phyloP scores from a whole-genome alignment of 2,329 filamentous ascomycete species.

The Nannizzia gypsea region DNA sequence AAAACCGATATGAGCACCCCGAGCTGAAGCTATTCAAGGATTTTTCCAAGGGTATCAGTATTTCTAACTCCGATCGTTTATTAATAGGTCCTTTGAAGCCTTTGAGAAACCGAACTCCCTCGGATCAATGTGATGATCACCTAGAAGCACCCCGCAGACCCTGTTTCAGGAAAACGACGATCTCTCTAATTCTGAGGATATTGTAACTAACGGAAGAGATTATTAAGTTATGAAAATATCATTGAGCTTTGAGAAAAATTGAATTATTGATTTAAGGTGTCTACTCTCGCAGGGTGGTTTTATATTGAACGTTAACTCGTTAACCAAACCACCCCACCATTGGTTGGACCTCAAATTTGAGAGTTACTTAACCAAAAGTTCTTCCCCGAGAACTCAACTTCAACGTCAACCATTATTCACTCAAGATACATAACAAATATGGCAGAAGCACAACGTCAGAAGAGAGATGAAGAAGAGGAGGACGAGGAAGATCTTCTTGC shows the following conservation, averaged over 20 bases:
- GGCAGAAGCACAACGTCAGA: neutral
- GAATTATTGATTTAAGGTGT: neutral
- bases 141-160: neutral
- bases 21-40: neutral
- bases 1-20: neutral
- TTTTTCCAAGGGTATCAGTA: neutral
- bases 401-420: neutral
- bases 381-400: neutral
- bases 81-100: neutral
- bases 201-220: neutral
- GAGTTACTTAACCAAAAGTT: neutral
- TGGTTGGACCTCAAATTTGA: neutral
- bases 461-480: constrained; percentile 20
- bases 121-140: neutral
- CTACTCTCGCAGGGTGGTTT: neutral
- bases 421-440: neutral
- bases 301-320: too few relatives aligned
- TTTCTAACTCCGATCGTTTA: neutral
- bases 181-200: neutral
- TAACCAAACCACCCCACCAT: neutral
- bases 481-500: constrained; percentile 51
- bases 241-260: neutral
- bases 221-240: neutral
- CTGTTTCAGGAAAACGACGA: neutral
- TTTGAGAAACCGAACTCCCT: neutral